Conservation (phyloP, 257 asterid species). For the Lycium barbarum region DNA sequence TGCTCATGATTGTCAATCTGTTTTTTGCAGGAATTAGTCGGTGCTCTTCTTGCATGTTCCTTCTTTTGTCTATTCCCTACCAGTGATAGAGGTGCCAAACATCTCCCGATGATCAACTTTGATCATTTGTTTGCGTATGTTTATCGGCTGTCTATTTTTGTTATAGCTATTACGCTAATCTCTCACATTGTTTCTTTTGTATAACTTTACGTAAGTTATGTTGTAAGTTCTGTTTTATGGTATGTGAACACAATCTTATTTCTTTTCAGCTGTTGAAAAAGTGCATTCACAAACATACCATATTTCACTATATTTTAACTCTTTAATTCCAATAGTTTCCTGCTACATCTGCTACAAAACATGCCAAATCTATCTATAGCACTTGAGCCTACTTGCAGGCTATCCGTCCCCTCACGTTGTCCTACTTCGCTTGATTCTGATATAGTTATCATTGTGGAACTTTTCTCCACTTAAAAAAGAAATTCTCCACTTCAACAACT, state of each 20-base stretch:
- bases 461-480: background rate
- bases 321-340: background rate
- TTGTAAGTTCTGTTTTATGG: no score
- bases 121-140: constrained; percentile 83
- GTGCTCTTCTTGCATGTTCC: constrained; percentile 84
- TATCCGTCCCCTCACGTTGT: background rate
- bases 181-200: background rate
- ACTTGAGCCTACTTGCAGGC: background rate
- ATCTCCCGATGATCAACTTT: constrained; percentile 83
- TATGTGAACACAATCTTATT: background rate
- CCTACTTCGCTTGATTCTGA: constrained; percentile 5
- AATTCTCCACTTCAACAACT: background rate
- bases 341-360: background rate
- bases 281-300: background rate
- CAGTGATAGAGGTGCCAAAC: constrained; percentile 66
- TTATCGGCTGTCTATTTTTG: constrained; percentile 29
- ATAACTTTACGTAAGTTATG: background rate
- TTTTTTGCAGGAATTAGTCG: constrained; percentile 79
- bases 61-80: constrained; percentile 87
- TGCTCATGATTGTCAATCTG: constrained; percentile 31
- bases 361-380: background rate
- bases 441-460: background rate
- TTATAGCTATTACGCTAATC: background rate
- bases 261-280: background rate
- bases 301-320: background rate